A percentile compares a stretch with the other conserved stretches of the same genome.
phyloP scores from a whole-genome alignment of 2,329 filamentous ascomycete species.

The Rutstroemia sp. region DNA sequence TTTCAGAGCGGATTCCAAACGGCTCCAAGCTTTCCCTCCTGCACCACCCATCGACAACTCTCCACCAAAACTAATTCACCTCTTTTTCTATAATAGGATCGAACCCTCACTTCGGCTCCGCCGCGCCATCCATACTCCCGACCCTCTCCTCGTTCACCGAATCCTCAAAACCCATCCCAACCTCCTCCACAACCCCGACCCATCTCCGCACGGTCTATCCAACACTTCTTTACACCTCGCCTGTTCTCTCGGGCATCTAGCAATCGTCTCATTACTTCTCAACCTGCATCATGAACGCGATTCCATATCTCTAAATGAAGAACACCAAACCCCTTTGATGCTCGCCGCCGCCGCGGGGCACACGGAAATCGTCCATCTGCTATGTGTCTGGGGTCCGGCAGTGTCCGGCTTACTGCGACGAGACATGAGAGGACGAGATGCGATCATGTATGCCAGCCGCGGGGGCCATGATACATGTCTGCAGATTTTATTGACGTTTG shows the following conservation, averaged over 20 bases:
- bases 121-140: slow-evolving; percentile 73
- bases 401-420: slow-evolving; percentile 36
- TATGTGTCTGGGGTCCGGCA: slow-evolving; percentile 56
- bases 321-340: slow-evolving; percentile 75
- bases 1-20: background rate
- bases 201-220: slow-evolving; percentile 53
- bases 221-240: slow-evolving; percentile 83
- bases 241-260: slow-evolving; percentile 60
- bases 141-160: slow-evolving; percentile 61
- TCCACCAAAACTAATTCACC: background rate
- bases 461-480: slow-evolving; percentile 56
- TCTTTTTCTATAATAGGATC: slow-evolving; percentile 48
- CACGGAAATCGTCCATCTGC: slow-evolving; percentile 64
- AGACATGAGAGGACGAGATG: slow-evolving; percentile 63
- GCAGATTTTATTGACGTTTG: slow-evolving; percentile 57
- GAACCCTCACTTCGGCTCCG: slow-evolving; percentile 70
- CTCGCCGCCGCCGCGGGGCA: slow-evolving; percentile 64
- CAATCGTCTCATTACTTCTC: slow-evolving; percentile 61
- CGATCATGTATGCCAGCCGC: slow-evolving; percentile 58
- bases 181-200: slow-evolving; percentile 73
- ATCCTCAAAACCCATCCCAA: slow-evolving; percentile 67
- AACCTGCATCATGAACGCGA: slow-evolving; percentile 63
- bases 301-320: slow-evolving; percentile 69
- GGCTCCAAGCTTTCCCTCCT: background rate
- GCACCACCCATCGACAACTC: background rate